phyloP scores from a whole-genome alignment of 2,329 filamentous ascomycete genomes.

The Fusarium marasasianum region DNA sequence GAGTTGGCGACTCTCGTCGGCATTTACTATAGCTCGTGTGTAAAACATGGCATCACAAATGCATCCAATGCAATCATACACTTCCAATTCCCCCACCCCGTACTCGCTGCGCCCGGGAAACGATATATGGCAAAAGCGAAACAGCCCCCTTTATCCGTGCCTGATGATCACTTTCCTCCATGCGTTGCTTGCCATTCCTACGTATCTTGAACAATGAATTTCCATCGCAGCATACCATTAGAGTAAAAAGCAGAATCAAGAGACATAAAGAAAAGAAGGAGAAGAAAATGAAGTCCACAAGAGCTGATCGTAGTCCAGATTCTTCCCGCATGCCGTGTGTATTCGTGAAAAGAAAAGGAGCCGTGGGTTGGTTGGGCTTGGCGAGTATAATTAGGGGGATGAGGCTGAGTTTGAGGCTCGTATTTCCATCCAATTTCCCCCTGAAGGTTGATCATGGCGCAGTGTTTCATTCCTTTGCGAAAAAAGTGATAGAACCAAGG shows the following conservation, averaged over 20 bases:
- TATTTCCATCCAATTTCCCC: conserved; percentile 8
- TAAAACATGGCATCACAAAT: conserved; percentile 26
- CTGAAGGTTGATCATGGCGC: not conserved
- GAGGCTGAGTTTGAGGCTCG: conserved; percentile 9
- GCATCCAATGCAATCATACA: conserved; percentile 27
- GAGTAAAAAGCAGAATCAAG: conserved; percentile 12
- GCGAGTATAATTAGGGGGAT: conserved; percentile 10
- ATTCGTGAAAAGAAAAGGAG: conserved; percentile 20
- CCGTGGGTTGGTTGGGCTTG: not conserved
- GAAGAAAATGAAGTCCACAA: not conserved
- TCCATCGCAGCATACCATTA: conserved; percentile 26
- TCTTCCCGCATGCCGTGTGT: conserved; percentile 11
- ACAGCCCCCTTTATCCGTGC: conserved; percentile 1
- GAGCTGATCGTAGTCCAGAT: conserved; percentile 2
- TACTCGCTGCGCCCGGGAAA: conserved; percentile 21
- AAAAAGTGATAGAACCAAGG: not conserved
- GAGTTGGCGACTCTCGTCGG: not conserved
- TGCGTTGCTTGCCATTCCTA: conserved; percentile 16
- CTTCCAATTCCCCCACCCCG: not conserved
- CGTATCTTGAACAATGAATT: conserved; percentile 18
- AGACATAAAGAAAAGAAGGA: not conserved
- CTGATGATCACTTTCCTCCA: conserved; percentile 6
- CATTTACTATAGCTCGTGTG: conserved; percentile 17
- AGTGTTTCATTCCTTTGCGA: conserved; percentile 7
- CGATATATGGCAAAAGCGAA: conserved; percentile 7